A percentile compares a stretch with the other conserved stretches of the same genome.
Evolutionary conservation across 2,329 filamentous ascomycete species (phyloP).

Genomic region (Xylariaceae sp.): DNA sequence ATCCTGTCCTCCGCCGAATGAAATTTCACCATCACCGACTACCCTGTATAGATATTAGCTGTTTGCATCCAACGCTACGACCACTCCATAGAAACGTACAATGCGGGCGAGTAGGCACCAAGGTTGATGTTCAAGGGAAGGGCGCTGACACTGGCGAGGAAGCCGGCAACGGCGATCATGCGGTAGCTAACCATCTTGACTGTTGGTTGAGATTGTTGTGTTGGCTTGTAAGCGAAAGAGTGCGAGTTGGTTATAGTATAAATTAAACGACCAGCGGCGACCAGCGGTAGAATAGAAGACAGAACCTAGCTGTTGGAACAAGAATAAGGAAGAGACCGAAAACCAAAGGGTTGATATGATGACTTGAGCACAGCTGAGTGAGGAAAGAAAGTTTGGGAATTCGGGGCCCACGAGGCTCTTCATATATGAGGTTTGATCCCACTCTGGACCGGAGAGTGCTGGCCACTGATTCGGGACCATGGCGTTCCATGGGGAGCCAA

Average conservation of each 20-base stretch:
- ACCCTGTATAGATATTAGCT: constrained; percentile 25
- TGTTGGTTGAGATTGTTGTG: constrained; percentile 8
- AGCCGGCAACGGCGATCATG: constrained; percentile 31
- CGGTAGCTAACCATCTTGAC: constrained; percentile 34
- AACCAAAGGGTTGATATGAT: constrained; percentile 18
- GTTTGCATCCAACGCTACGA: background rate
- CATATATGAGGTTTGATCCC: constrained; percentile 26
- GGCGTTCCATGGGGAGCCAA: constrained; percentile 12
- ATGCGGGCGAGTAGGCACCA: constrained; percentile 39
- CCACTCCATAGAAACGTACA: constrained; percentile 24
- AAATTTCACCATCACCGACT: constrained; percentile 32
- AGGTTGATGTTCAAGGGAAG: constrained; percentile 40
- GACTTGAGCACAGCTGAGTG: constrained; percentile 33
- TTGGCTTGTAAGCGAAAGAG: constrained; percentile 5
- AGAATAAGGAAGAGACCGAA: constrained; percentile 21
- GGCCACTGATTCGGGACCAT: constrained; percentile 17
- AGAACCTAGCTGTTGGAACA: constrained; percentile 18
- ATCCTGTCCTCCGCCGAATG: constrained; percentile 37
- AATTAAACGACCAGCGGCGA: constrained; percentile 32
- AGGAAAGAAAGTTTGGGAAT: constrained; percentile 6
- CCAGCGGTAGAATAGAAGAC: constrained; percentile 28
- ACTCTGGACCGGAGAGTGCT: constrained; percentile 2
- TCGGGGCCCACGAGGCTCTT: constrained; percentile 19
- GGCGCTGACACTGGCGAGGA: constrained; percentile 29
- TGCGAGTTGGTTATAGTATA: constrained; percentile 17